These are phyloP conservation scores for Euphorbia schlechtendalii DNA, from an alignment of 441 rosid species.

Conservation along the genomic window DNA sequence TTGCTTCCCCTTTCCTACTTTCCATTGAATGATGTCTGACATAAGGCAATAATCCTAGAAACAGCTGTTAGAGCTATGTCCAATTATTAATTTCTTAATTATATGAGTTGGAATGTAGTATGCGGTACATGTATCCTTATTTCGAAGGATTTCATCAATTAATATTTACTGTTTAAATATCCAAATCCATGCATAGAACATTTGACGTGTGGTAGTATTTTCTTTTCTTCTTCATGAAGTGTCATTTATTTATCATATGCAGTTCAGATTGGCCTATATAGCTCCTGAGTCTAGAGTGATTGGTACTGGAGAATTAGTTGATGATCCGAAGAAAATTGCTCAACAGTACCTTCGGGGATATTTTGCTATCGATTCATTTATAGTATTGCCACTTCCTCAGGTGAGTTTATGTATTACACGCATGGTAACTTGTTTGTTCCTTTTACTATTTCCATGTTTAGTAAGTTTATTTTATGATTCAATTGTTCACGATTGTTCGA, in stretches of 20 bases:
- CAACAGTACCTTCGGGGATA: conserved; percentile 47
- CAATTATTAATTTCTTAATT: no score
- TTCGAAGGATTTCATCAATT: no score
- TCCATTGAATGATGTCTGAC: background rate
- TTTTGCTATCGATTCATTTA: conserved; percentile 54
- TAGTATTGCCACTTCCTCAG: conserved; percentile 82
- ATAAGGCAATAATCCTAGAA: background rate
- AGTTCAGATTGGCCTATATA: conserved; percentile 81
- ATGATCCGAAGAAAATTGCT: conserved; percentile 69
- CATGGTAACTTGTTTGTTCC: background rate
- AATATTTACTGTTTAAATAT: no score
- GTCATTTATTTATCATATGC: conserved; percentile 13
- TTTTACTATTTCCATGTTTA: background rate
- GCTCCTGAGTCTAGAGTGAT: conserved; percentile 74
- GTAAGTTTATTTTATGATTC: background rate
- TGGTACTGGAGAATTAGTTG: conserved; percentile 93
- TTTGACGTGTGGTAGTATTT: background rate
- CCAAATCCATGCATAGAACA: background rate
- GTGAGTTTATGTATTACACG: conserved; percentile 34
- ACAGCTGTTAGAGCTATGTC: background rate
- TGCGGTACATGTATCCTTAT: background rate
- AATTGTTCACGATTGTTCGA: background rate
- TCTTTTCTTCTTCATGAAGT: background rate
- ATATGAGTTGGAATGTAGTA: background rate
- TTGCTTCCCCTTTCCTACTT: background rate